These are phyloP conservation scores for Aegilops umbellulata DNA, from an alignment of 176 grass and related monocot genomes.

Conservation along the genomic window DNA sequence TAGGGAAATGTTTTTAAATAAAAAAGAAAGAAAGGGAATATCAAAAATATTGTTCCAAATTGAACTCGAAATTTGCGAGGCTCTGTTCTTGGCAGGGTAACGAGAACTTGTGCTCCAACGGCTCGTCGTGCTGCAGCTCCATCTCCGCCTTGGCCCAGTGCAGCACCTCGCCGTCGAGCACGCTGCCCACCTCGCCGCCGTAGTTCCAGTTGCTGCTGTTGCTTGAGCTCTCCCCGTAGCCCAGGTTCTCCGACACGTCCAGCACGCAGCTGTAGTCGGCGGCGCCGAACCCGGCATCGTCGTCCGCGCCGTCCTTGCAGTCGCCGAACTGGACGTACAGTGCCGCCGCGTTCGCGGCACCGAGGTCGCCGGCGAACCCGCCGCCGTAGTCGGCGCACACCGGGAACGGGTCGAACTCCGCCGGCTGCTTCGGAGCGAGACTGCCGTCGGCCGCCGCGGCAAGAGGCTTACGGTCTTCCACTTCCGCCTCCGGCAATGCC, in stretches of 20 bases:
- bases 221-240: conserved; percentile 69
- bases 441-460: not conserved
- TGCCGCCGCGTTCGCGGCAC: not conserved
- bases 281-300: conserved; percentile 14
- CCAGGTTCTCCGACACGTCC: conserved; percentile 69
- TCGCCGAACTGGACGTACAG: conserved; percentile 21
- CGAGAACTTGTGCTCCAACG: conserved; percentile 51
- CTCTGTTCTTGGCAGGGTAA: conserved; percentile 52
- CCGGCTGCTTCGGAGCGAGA: not conserved
- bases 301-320: not conserved
- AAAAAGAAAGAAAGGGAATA: not conserved
- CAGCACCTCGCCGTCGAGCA: conserved; percentile 53
- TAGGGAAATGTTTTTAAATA: not conserved
- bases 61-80: conserved; percentile 56
- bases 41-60: conserved; percentile 55
- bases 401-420: conserved; percentile 76
- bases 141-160: conserved; percentile 41
- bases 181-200: conserved; percentile 34
- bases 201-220: conserved; percentile 79
- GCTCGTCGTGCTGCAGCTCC: conserved; percentile 27
- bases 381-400: conserved; percentile 31
- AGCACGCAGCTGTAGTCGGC: conserved; percentile 63
- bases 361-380: conserved; percentile 18
- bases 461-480: not conserved
- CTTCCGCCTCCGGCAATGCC: not conserved